phyloP scores from a whole-genome alignment of 2,329 filamentous ascomycete genomes.

The Xylariaceae sp. region DNA sequence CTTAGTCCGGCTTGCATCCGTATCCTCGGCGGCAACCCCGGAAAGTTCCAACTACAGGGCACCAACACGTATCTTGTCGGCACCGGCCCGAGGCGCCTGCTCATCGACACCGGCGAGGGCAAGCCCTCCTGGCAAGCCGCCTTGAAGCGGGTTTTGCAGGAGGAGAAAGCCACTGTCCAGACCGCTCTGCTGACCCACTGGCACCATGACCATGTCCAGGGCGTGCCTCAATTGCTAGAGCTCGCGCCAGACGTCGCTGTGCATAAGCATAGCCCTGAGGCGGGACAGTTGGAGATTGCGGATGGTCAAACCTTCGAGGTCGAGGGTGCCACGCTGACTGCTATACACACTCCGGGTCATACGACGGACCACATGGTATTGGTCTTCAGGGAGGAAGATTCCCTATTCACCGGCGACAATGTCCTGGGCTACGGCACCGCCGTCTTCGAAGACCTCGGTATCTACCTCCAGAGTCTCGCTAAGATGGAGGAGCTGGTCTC shows the following conservation, averaged over 20 bases:
- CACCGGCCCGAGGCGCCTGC: conserved; percentile 62
- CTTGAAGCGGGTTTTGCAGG: conserved; percentile 57
- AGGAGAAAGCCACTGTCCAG: conserved; percentile 64
- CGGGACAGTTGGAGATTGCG: conserved; percentile 47
- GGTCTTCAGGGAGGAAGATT: conserved; percentile 68
- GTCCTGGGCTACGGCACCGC: conserved; percentile 81
- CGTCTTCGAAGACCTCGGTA: conserved; percentile 70
- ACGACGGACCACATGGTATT: conserved; percentile 78
- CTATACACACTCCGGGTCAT: conserved; percentile 56
- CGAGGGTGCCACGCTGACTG: conserved; percentile 36
- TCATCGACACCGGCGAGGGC: conserved; percentile 90
- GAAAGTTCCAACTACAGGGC: conserved; percentile 70
- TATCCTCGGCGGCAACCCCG: conserved; percentile 84
- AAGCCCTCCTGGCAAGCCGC: conserved; percentile 64
- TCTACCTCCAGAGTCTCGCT: conserved; percentile 63
- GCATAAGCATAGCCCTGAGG: conserved; percentile 58
- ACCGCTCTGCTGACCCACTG: conserved; percentile 79
- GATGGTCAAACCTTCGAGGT: conserved; percentile 50
- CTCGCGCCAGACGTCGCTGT: conserved; percentile 58
- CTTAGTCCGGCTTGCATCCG: conserved; percentile 74
- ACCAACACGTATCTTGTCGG: conserved; percentile 96
- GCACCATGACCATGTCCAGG: conserved; percentile 81
- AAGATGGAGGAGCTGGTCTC: conserved; percentile 61
- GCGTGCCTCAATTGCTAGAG: conserved; percentile 62
- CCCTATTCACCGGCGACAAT: conserved; percentile 86